A percentile compares a stretch with the other conserved stretches of the same genome.
Conservation (phyloP, 2,329 filamentous ascomycete species). For the Fragosphaeria purpurea region DNA sequence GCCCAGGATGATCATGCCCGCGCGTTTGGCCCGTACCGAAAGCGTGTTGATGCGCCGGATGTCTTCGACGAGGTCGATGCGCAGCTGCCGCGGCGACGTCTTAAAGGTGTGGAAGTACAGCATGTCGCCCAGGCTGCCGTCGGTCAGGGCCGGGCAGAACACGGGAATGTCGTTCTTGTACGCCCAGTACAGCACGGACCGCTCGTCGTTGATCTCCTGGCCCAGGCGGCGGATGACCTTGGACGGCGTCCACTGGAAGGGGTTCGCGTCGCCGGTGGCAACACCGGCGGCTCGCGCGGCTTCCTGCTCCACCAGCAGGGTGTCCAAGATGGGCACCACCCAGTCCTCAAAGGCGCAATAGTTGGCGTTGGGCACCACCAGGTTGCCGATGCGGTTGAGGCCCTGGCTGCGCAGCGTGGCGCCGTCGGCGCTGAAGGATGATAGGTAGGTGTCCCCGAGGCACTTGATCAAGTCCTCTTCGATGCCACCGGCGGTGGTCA, state of each 20-base stretch:
- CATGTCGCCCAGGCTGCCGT: conserved; percentile 95
- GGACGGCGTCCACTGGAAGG: conserved; percentile 81
- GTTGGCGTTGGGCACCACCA: conserved; percentile 92
- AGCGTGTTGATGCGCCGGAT: conserved; percentile 90
- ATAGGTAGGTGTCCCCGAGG: conserved; percentile 85
- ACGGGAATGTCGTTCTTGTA: conserved; percentile 95
- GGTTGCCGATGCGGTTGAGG: conserved; percentile 90
- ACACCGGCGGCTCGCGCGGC: conserved; percentile 37
- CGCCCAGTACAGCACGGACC: conserved; percentile 93
- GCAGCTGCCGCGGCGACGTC: conserved; percentile 67
- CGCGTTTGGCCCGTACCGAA: conserved; percentile 73
- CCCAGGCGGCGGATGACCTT: conserved; percentile 85
- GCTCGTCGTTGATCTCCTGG: conserved; percentile 86
- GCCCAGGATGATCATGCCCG: conserved; percentile 91
- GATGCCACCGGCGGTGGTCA: conserved; percentile 89
- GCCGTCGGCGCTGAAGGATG: conserved; percentile 69
- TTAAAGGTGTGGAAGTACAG: conserved; percentile 98
- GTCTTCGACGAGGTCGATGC: conserved; percentile 87
- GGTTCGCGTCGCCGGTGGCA: conserved; percentile 32
- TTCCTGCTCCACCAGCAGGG: conserved; percentile 89
- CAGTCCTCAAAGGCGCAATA: conserved; percentile 98
- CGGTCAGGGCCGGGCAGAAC: conserved; percentile 92
- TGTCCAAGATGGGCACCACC: conserved; percentile 90
- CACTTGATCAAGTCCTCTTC: conserved; percentile 99
- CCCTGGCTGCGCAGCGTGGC: conserved; percentile 72